A percentile compares a stretch with the other conserved stretches of the same genome.
These are phyloP conservation scores for Penstemon barbatus DNA, from an alignment of 257 asterid species.

Conservation along the genomic window DNA sequence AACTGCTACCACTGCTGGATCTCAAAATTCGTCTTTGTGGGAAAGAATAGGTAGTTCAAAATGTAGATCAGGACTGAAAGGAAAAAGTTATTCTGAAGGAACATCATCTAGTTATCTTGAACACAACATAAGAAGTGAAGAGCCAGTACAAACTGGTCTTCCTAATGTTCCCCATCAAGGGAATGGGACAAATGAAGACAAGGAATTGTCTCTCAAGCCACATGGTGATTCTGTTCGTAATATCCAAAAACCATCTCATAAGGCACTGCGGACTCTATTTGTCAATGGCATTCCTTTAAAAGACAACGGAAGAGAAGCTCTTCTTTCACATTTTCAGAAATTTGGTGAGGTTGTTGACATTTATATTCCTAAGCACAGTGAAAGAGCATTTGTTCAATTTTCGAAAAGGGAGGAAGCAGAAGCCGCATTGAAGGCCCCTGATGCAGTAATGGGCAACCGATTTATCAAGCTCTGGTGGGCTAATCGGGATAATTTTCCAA, in stretches of 20 bases:
- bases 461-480: conserved; percentile 98
- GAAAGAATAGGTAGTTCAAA: conserved; percentile 64
- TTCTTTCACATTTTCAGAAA: conserved; percentile 85
- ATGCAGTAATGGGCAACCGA: conserved; percentile 98
- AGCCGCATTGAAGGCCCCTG: conserved; percentile 86
- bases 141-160: conserved; percentile 33
- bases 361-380: conserved; percentile 66
- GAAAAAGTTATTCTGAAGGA: conserved; percentile 43
- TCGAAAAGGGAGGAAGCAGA: conserved; percentile 92
- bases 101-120: conserved; percentile 40
- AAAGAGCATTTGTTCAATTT: conserved; percentile 90
- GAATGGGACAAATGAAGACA: conserved; percentile 43
- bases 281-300: conserved; percentile 77
- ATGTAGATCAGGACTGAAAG: conserved; percentile 47
- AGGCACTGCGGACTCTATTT: conserved; percentile 78
- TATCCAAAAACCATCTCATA: conserved; percentile 61
- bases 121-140: conserved; percentile 43
- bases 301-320: conserved; percentile 86
- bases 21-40: conserved; percentile 75
- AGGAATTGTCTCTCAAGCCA: conserved; percentile 50
- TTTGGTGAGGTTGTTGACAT: conserved; percentile 87
- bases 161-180: conserved; percentile 42
- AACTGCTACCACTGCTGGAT: conserved; percentile 43
- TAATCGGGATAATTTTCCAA: conserved; percentile 80
- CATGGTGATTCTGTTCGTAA: conserved; percentile 52